Conservation (phyloP, 768 basidiomycete species). For the Thelephora aurantiotincta region DNA sequence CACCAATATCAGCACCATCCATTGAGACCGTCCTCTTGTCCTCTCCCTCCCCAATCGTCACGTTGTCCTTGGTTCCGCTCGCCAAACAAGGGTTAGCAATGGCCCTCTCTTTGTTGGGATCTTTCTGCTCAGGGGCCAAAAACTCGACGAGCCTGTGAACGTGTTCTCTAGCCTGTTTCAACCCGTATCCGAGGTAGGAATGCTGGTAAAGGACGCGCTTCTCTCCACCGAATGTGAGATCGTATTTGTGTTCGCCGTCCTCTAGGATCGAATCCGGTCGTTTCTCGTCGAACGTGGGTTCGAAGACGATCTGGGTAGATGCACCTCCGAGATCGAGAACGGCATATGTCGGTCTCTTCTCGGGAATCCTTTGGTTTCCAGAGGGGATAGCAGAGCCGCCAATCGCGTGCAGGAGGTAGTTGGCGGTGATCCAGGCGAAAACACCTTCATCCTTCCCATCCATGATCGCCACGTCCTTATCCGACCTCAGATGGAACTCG, state of each 20-base stretch:
- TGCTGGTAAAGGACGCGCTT: constrained; percentile 84
- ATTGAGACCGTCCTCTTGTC: constrained; percentile 58
- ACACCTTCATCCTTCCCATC: constrained; percentile 94
- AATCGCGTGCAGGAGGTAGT: constrained; percentile 76
- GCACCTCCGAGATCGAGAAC: constrained; percentile 95
- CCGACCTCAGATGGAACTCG: constrained; percentile 50
- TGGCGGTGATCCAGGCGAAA: constrained; percentile 98
- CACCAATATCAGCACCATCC: constrained; percentile 70
- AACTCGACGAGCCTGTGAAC: constrained; percentile 90
- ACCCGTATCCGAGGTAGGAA: constrained; percentile 92
- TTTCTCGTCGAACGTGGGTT: constrained; percentile 48
- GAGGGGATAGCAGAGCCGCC: constrained; percentile 26
- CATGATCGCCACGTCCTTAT: constrained; percentile 75
- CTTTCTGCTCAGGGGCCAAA: constrained; percentile 33
- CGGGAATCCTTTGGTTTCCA: constrained; percentile 7
- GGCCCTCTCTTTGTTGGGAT: constrained; percentile 13
- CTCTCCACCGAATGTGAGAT: constrained; percentile 58
- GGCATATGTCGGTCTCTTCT: constrained; percentile 50
- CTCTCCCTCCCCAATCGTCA: constrained; percentile 43
- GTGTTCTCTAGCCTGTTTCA: constrained; percentile 75
- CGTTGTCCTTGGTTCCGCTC: constrained; percentile 40
- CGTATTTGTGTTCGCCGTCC: constrained; percentile 89
- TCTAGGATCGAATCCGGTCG: constrained; percentile 27
- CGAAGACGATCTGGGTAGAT: constrained; percentile 95
- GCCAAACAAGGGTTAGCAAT: constrained; percentile 79